Conservation (phyloP, 768 basidiomycete genomes). For the Macrolepiota fuliginosa region DNA sequence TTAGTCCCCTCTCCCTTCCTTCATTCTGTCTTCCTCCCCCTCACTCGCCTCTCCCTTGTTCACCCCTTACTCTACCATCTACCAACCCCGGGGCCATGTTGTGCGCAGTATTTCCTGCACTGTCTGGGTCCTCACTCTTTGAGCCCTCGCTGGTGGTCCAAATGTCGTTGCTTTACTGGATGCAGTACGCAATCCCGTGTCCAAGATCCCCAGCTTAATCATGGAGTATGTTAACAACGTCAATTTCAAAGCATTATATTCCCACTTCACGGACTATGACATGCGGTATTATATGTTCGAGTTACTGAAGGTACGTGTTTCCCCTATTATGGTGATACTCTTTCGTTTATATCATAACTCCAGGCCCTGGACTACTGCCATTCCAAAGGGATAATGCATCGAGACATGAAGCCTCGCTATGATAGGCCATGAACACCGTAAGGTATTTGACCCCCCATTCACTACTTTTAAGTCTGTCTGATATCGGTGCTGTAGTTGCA, state of each 20-base stretch:
- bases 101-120: too few species aligned
- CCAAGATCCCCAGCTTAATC: slow-evolving; percentile 95
- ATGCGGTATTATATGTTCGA: slow-evolving; percentile 97
- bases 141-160: slow-evolving; percentile 90
- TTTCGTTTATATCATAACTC: slow-evolving; percentile 17
- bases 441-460: slow-evolving; percentile 50
- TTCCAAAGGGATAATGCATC: slow-evolving; percentile 98
- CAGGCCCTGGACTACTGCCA: slow-evolving; percentile 97
- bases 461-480: slow-evolving; percentile 5
- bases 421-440: slow-evolving; percentile 97
- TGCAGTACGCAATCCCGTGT: slow-evolving; percentile 92
- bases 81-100: too few species aligned
- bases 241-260: slow-evolving; percentile 96
- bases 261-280: slow-evolving; percentile 93
- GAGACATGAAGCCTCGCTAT: slow-evolving; percentile 99
- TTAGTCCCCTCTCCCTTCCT: too few species aligned
- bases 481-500: slow-evolving; percentile 57
- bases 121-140: too few species aligned
- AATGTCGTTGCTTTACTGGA: slow-evolving; percentile 93
- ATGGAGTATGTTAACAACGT: slow-evolving; percentile 98
- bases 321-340: neutral
- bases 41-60: too few species aligned
- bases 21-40: too few species aligned
- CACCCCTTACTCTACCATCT: too few species aligned
- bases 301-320: slow-evolving; percentile 72